Evolutionary conservation across 805 yeast genomes (phyloP).

Genomic region (Lipomyces mesembrius): DNA sequence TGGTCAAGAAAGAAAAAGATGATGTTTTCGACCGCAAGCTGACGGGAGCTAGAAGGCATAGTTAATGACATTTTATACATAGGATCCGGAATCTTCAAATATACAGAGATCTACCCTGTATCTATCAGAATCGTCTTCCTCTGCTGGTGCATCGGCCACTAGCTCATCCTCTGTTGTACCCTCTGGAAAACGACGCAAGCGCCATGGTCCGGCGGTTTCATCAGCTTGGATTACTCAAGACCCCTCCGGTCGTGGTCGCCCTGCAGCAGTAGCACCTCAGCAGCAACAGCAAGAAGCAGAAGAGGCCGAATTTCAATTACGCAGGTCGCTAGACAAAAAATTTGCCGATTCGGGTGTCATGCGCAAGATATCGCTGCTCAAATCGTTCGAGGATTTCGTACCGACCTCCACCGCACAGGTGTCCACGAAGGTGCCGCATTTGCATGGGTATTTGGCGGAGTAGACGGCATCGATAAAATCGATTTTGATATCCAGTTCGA

Average conservation of each 20-base stretch:
- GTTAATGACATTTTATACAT: neutral
- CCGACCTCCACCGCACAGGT: neutral
- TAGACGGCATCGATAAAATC: conserved; percentile 22
- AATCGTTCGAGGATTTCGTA: conserved; percentile 14
- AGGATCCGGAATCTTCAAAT: neutral
- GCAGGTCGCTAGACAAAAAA: conserved; percentile 10
- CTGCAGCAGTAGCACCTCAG: conserved; percentile 6
- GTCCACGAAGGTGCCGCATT: conserved; percentile 16
- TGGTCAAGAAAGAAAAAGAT: neutral
- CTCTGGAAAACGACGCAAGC: conserved; percentile 25
- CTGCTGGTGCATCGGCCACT: neutral
- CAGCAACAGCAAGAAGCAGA: conserved; percentile 17
- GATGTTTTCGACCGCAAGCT: neutral
- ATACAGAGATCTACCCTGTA: neutral
- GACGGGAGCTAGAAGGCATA: neutral
- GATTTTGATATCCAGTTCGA: conserved; percentile 17
- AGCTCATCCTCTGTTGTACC: neutral
- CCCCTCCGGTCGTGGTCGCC: conserved; percentile 30
- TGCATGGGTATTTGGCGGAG: conserved; percentile 32
- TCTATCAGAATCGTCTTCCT: neutral
- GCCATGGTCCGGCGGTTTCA: conserved; percentile 35
- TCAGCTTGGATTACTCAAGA: conserved; percentile 33
- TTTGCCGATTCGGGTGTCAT: conserved; percentile 9
- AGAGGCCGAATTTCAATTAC: conserved; percentile 15
- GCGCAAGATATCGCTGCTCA: conserved; percentile 19